Conservation (phyloP, 1,284 basidiomycete species). For the Apiotrichum akiyoshidainum region DNA sequence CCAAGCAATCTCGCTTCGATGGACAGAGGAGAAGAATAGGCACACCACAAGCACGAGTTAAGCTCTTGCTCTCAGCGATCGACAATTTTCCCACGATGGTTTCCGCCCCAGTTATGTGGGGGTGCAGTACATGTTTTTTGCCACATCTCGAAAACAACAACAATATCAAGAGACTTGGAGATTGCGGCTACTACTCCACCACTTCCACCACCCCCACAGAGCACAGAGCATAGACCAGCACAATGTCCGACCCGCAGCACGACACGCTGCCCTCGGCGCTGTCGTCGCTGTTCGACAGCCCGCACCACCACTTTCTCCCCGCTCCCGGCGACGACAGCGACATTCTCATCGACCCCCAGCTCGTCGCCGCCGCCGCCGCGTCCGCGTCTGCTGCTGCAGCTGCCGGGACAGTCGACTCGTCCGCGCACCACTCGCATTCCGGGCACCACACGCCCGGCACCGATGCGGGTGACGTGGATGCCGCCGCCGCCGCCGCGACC, state of each 20-base stretch:
- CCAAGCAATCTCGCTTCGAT: too few species aligned
- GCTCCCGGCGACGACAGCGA: constrained; percentile 5
- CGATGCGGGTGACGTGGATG: neutral
- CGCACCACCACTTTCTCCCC: constrained; percentile 18
- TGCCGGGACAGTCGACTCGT: neutral
- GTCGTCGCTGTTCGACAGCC: constrained; percentile 12
- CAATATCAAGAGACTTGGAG: too few species aligned
- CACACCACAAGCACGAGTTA: too few species aligned
- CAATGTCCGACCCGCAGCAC: constrained; percentile 16
- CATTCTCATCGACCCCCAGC: constrained; percentile 13
- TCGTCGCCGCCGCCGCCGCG: neutral
- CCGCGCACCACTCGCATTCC: neutral
- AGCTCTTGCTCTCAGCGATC: too few species aligned
- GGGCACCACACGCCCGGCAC: too few species aligned
- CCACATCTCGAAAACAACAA: too few species aligned
- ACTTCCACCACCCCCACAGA: too few species aligned
- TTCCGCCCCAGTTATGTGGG: too few species aligned
- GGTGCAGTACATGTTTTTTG: too few species aligned
- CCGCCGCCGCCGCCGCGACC: constrained; percentile 1
- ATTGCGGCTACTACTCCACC: too few species aligned
- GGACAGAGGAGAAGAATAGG: too few species aligned
- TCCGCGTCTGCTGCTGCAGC: neutral
- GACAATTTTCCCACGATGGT: too few species aligned
- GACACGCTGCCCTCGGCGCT: constrained; percentile 18
- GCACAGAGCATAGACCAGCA: neutral